These are phyloP conservation scores for Panus rudis DNA, from an alignment of 768 basidiomycete genomes.

Conservation along the genomic window DNA sequence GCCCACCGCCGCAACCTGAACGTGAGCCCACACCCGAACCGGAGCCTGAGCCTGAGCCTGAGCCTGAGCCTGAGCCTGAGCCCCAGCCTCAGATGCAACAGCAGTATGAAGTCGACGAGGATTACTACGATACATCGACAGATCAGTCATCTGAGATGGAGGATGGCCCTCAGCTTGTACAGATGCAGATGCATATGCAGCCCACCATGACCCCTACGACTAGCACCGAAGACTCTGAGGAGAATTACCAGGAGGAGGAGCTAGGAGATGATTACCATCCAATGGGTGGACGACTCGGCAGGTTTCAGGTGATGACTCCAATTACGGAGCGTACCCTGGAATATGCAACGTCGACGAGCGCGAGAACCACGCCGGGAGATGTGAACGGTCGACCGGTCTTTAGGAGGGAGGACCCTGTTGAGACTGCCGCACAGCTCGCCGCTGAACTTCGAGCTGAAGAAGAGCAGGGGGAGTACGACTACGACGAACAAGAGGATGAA, in stretches of 20 bases:
- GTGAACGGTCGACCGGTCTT: conserved; percentile 17
- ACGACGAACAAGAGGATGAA: conserved; percentile 1
- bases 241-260: conserved; percentile 16
- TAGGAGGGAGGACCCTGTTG: conserved; percentile 18
- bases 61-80: conserved; percentile 15
- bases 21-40: too few relatives aligned
- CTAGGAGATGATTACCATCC: conserved; percentile 32
- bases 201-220: conserved; percentile 6
- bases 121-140: conserved; percentile 5
- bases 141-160: conserved; percentile 3
- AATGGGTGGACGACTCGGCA: conserved; percentile 69
- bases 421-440: conserved; percentile 46
- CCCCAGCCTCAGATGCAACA: conserved; percentile 8
- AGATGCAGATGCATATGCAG: neutral
- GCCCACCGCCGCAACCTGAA: too few relatives aligned
- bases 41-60: conserved; percentile 23
- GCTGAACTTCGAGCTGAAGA: conserved; percentile 32
- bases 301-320: conserved; percentile 92
- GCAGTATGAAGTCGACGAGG: neutral
- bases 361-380: conserved; percentile 23
- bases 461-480: conserved; percentile 13
- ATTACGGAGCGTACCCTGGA: conserved; percentile 94
- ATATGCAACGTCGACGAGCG: conserved; percentile 59
- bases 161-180: conserved; percentile 1
- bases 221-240: conserved; percentile 9